Base-by-base conservation (phyloP, 768 basidiomycete species). In the Ramaria sp. region DNA sequence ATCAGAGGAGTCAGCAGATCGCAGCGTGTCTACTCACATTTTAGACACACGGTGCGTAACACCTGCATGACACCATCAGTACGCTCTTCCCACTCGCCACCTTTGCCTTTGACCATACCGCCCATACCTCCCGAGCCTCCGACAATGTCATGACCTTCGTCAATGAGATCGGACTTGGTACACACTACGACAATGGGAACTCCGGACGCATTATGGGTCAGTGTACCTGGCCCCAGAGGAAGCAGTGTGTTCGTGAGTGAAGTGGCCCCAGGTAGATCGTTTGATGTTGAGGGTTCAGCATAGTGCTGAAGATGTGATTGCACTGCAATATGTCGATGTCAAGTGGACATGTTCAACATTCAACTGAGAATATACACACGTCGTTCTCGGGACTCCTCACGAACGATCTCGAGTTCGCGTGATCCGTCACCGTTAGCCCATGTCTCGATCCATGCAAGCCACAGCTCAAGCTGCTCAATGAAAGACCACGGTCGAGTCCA, bases 401-500 rank as follows among this genome's bases (percentile, higher is more conserved):
- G 78, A 43, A 75, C 74, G 58, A 92, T 83, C 57, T 87, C 80
- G 11, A 88, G 69, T 61, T 91, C 90, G 49, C 87, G 73, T 7
- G 83, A 76, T 0, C 72, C 74, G 60, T 90, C 87, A 2, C 82
- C 82, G 55, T 81, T 79, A 0, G 80, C 78, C 90, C 91, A 92
- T 24, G 70, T 70, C 64, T 95, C 90, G 6, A 96, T 76, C 89
- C 92, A 93, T 47, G 67, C 70, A 48, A 98, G 71, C 95, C 95
- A 98, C 47, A 72, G 78, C 59, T 88, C 74, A 10, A 99, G 71
- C 64, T 97, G 87, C 13, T 86, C 81, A 1, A 96, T 72, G 68
- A 98, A 98, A 1, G 84, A 80, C 83, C 91, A 94, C 0, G 95
- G 95, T 61, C 80, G 80, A 62, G 92, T 95, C 95, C 96, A 99